A percentile compares a stretch with the other conserved stretches of the same genome.
Evolutionary conservation across 2,329 filamentous ascomycete genomes (phyloP).

Genomic region (Lecanicillium sp.): DNA sequence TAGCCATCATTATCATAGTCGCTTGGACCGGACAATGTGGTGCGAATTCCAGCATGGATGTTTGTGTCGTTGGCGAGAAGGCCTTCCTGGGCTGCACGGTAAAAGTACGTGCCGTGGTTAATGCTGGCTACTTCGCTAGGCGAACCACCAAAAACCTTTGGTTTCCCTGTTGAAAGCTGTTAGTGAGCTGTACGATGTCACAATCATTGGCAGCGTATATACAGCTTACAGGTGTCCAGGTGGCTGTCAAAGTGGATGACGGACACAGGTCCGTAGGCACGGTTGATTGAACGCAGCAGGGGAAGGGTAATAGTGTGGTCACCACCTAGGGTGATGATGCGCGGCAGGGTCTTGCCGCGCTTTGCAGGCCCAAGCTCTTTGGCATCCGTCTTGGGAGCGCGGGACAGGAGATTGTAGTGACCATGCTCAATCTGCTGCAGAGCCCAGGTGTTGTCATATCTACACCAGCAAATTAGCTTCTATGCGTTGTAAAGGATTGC

Average conservation of each 20-base stretch:
- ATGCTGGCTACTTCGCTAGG: constrained; percentile 68
- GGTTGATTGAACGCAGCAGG: constrained; percentile 51
- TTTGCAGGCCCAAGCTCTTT: constrained; percentile 60
- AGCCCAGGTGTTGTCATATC: constrained; percentile 66
- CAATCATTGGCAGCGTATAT: constrained; percentile 1
- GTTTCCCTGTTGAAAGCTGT: constrained; percentile 59
- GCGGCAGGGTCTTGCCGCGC: constrained; percentile 67
- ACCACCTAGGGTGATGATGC: constrained; percentile 69
- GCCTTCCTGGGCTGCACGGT: constrained; percentile 71
- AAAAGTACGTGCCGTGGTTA: constrained; percentile 89
- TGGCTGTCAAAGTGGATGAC: constrained; percentile 59
- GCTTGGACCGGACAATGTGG: constrained; percentile 67
- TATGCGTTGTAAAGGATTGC: too few relatives aligned
- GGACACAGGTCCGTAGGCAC: constrained; percentile 51
- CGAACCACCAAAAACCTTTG: constrained; percentile 79
- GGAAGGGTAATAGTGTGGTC: constrained; percentile 57
- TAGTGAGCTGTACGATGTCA: constrained; percentile 11
- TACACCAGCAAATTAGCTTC: too few relatives aligned
- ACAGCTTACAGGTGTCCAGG: constrained; percentile 60
- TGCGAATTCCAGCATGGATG: constrained; percentile 82
- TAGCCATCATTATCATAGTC: constrained; percentile 85
- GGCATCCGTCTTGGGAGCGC: constrained; percentile 62
- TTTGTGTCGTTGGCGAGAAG: constrained; percentile 74
- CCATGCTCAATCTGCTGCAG: constrained; percentile 81
- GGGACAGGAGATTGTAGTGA: constrained; percentile 67